These are phyloP conservation scores for Cytospora leucostoma DNA, from an alignment of 2,329 filamentous ascomycete species.

Conservation along the genomic window DNA sequence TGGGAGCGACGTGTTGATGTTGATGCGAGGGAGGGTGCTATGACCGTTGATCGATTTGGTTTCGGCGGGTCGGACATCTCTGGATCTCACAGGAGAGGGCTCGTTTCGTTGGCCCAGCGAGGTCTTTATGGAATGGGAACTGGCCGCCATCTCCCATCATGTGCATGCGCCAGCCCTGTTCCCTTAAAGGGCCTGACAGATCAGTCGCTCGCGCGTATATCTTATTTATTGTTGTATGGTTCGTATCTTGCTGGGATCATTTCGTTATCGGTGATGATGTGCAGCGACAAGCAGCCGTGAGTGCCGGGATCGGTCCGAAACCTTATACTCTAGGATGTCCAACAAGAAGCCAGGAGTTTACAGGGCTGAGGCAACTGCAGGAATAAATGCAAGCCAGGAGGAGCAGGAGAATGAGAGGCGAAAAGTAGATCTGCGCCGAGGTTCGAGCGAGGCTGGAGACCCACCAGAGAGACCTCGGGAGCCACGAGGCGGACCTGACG, in stretches of 20 bases:
- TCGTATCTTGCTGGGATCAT: background rate
- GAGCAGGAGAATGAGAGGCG: background rate
- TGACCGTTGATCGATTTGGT: slow-evolving; percentile 5
- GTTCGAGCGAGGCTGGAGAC: background rate
- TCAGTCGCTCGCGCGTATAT: background rate
- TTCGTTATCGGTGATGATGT: background rate
- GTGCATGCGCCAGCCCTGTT: slow-evolving; percentile 6
- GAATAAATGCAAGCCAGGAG: background rate
- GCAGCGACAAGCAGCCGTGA: background rate
- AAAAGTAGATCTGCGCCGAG: background rate
- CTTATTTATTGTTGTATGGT: background rate
- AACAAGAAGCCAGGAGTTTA: background rate
- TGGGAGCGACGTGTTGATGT: background rate
- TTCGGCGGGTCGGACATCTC: slow-evolving; percentile 5
- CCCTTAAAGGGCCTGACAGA: background rate
- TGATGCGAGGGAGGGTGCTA: slow-evolving; percentile 5
- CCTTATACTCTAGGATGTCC: background rate
- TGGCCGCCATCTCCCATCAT: slow-evolving; percentile 31
- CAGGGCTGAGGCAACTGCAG: background rate
- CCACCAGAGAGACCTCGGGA: slow-evolving; percentile 1
- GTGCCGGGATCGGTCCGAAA: background rate
- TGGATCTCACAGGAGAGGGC: slow-evolving; percentile 7
- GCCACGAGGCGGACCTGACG: slow-evolving; percentile 18
- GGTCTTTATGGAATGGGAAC: slow-evolving; percentile 27
- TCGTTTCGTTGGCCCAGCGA: slow-evolving; percentile 23